Base-by-base conservation (phyloP, 2,329 filamentous ascomycete species). In the Elsinoe perseae region DNA sequence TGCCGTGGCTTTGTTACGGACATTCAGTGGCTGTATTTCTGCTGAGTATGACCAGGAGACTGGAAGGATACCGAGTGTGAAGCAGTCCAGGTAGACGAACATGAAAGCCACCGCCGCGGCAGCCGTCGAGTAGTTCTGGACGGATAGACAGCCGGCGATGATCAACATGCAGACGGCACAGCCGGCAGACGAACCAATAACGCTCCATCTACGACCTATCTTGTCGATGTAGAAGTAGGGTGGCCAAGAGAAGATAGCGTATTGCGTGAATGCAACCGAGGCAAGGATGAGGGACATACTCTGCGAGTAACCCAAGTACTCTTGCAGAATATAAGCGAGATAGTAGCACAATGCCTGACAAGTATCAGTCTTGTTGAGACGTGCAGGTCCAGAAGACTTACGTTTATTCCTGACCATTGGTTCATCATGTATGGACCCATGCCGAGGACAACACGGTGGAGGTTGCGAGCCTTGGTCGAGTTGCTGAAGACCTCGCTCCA, bases 51-150 rank as follows among this genome's bases (percentile, higher is more conserved):
- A 61, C 64, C 62, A 62, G 52, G 58, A 64, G 36, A 68, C 28
- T 71, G 73, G 73, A 67, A 75, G 5, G 27, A 78, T 74, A 9
- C 71, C 76, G 50, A 79, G 77, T 64, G 77, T 77, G 34, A 78
- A 72, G 63, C 77, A 78, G 64, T 78, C 78, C n/a, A 79, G 61
- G 63, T 78, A 79, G 62, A 80, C 73, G 61, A 78, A 77, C 59
- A 67, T 71, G 59, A 71, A 66, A 3, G 68, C 69, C 6, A 70
- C 68, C 7, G 66, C 66, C 44, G 44, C 44, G 9, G 44, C 66
- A 4, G 66, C 65, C 7, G 59, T 63, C 18, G 64, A 54, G 50
- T 63, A 64, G 50, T 59, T 67, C 38, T 64, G 58, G 28, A 52
- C 54, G 40, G 63, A 46, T 16, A 70, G 62, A 42, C 64, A 67